Base-by-base conservation (phyloP, 2,329 filamentous ascomycete species). In the Nectriaceae sp. region DNA sequence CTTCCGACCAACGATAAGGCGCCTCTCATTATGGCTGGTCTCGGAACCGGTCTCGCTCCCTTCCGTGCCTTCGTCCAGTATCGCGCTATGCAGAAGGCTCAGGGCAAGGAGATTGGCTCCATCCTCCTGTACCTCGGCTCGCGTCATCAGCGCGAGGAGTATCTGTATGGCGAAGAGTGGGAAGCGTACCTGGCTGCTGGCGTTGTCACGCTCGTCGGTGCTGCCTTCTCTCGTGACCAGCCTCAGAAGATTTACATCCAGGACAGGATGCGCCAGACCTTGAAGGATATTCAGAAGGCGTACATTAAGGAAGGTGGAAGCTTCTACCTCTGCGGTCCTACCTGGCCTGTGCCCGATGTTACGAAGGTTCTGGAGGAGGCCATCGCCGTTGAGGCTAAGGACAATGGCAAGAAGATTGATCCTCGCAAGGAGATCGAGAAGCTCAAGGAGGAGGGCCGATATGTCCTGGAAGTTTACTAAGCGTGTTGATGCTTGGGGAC, bases 11-110 rank as follows among this genome's bases (percentile, higher is more conserved):
- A 85, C 68, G 87, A 92, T 60, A 94, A 90, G 31, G 90, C 93
- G 40, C 94, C 94, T 35, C 85, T 99, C 67, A 97, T 99, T 78
- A 97, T 99, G 93, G 94, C 94, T 10, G 94, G 94, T 70, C 87
- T 97, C n/a, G 94, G 94, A 55, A 99, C 94, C 0, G 94, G 94
- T 66, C 86, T 99, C 19, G 94, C 94, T 2, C 94, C 94, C n/a
- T 99, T 99, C 90, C 90, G 94, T 57, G 94, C 94, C 51, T 99
- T 99, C 66, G 88, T 97, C 40, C 94, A 99, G 75, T 94, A 99
- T 76, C 93, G 94, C 49, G 94, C 94, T 42, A 91, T 95, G 84
- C 93, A 99, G 70, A 96, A 96, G 77, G 87, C 90, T n/a, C 90
- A 95, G 70, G 94, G 94, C 71, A 92, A 96, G 76, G 85, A 94